These are phyloP conservation scores for Ascochyta rabiei DNA, from an alignment of 2,329 filamentous ascomycete genomes.

Conservation along the genomic window DNA sequence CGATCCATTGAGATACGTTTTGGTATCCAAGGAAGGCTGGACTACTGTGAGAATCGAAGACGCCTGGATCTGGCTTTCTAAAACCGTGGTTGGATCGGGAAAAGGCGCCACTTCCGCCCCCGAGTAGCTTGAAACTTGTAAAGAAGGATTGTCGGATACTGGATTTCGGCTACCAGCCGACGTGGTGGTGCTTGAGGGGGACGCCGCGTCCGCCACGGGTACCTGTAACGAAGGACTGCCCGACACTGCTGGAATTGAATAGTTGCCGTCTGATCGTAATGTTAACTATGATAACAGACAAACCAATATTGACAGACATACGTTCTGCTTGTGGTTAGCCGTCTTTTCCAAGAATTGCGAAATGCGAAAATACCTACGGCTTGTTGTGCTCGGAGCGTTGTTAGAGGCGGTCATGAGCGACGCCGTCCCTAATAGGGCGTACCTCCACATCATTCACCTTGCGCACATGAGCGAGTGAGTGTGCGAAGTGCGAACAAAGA, in stretches of 20 bases:
- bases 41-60: background rate
- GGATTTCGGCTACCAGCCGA: background rate
- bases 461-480: constrained; percentile 17
- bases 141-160: background rate
- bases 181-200: constrained; percentile 1
- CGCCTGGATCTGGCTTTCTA: background rate
- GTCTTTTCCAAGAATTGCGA: background rate
- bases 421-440: constrained; percentile 22
- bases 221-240: background rate
- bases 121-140: background rate
- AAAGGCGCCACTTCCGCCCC: background rate
- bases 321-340: constrained; percentile 20
- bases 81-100: background rate
- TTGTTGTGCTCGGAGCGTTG: constrained; percentile 15
- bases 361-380: constrained; percentile 24
- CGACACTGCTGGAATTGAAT: constrained; percentile 6
- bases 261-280: constrained; percentile 9
- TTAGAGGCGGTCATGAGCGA: constrained; percentile 23
- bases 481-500: constrained; percentile 22
- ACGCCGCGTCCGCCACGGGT: background rate
- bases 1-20: background rate
- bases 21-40: background rate
- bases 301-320: constrained; percentile 13
- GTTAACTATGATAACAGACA: constrained; percentile 2
- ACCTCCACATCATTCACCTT: constrained; percentile 31